Conservation (phyloP, 148 eudicot species). For the Mesembryanthemum crystallinum region DNA sequence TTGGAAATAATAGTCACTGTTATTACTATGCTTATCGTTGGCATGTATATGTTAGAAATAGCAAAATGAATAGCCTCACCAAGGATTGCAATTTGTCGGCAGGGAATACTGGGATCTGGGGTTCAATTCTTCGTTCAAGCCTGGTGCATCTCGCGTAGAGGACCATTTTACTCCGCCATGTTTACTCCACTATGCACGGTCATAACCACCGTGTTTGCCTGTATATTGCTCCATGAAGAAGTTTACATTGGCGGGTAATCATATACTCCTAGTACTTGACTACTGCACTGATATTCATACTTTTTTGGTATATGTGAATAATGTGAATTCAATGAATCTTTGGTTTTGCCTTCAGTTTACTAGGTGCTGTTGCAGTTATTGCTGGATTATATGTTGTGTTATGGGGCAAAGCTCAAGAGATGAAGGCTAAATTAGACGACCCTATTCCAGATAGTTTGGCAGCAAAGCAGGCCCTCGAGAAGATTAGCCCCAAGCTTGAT, state of each 20-base stretch:
- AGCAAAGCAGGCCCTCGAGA: conserved; percentile 28
- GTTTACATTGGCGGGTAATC: conserved; percentile 63
- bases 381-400: conserved; percentile 63
- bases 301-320: too few relatives aligned
- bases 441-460: conserved; percentile 2
- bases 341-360: conserved; percentile 34
- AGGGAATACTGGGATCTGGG: conserved; percentile 60
- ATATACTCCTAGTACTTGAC: too few relatives aligned
- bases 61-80: too few relatives aligned
- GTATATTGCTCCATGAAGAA: conserved; percentile 54
- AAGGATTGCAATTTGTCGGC: not conserved
- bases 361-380: conserved; percentile 51
- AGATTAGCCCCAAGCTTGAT: conserved; percentile 23
- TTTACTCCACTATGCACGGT: conserved; percentile 69
- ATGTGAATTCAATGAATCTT: too few relatives aligned
- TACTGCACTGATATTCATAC: too few relatives aligned
- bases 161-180: conserved; percentile 77
- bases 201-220: conserved; percentile 47
- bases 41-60: too few relatives aligned
- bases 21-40: too few relatives aligned
- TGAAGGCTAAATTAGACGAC: not conserved
- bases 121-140: conserved; percentile 62
- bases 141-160: conserved; percentile 65
- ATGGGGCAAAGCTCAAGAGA: conserved; percentile 70
- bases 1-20: too few relatives aligned